Evolutionary conservation across 2,329 filamentous ascomycete species (phyloP), one percentile per base, ranked within the genome.

Genomic region (Aspergillus fumigatus): DNA sequence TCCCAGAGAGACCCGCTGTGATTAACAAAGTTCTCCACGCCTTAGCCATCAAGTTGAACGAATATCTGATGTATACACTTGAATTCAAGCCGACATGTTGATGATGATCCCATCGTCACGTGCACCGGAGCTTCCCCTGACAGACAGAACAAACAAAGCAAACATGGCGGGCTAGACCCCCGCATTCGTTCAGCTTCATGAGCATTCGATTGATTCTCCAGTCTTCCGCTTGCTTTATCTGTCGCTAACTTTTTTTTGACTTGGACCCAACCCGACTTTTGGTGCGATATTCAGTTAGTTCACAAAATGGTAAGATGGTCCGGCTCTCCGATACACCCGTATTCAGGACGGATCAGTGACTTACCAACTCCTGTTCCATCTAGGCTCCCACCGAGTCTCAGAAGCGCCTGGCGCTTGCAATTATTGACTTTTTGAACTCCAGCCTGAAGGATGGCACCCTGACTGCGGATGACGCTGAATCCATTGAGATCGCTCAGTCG

Each of bases 351-450:
- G 21, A 7, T 3, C 3, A 19, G 6, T 48, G 2, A 49, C 27
- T 14, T 52, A 38, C 52, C 55, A 32, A 54, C 27, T 3, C 4
- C 21, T 26, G 40, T 43, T 11, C 50, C 50, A 43, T 32, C 35
- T 59, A 77, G 74, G 73, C 74, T 58, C 73, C 73, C 14, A 72
- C 71, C 55, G 79, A 82, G 64, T 84, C 85, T 54, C 85, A 85
- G 74, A 88, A 99, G 84, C 91, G 92, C 79, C 88, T 99, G 62
- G 94, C 94, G 75, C 90, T 99, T 73, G 91, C 94, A 67, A 93
- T 99, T 75, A 91, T 96, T 80, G 91, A 97, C 79, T 99, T 96
- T 81, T 88, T 99, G 59, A 84, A 84, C 67, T 87, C 85, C 58
- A 96, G 92, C 48, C 80, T 91, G 66, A 88, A 86, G 61, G 94